Evolutionary conservation across 768 basidiomycete species (phyloP), one percentile per base, ranked within the genome.

Genomic region (Filobasidium wieringae): DNA sequence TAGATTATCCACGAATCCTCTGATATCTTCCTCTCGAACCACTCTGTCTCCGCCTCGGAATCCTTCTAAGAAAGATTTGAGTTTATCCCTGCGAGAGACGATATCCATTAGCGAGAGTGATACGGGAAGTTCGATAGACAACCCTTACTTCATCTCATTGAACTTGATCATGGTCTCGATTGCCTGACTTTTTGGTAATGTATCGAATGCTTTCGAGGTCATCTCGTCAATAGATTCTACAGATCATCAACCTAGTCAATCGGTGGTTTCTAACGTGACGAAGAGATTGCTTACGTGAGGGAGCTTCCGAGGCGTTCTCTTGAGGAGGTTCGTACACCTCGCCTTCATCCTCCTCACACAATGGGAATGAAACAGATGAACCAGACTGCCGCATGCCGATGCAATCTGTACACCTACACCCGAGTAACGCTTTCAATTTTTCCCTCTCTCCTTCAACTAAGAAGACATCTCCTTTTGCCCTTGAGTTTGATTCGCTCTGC

Each of bases 121-220:
- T 12, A 40, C n/a, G 15, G 34, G 15, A 31, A 63, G n/a, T n/a
- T n/a, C n/a, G n/a, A n/a, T n/a, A n/a, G n/a, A n/a, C n/a, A n/a
- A n/a, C n/a, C n/a, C 69, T 58, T 61, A 73, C 72, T 70, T 71
- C 59, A 73, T 64, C 27, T 50, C 56, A 26, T 68, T 66, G 58
- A 72, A 73, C 2, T 65, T 69, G 43, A 68, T 66, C 14, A 73
- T 29, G 0, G 69, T 67, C 51, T 73, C 69, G 41, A 73, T 70
- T 49, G 72, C 68, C 36, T 72, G 72, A 1, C 63, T 64, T 4
- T 69, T 34, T 0, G 72, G 72, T 8, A 73, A 36, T 12, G 40
- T 37, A 22, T 56, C 60, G 8, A 73, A 58, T 4, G 70, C 65
- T 45, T 67, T 51, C 22, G 45, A 59, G 2, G 70, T 70, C 6